A percentile compares a stretch with the other conserved stretches of the same genome.
These are phyloP conservation scores for Iodosphaeria phyllophila DNA, from an alignment of 2,329 filamentous ascomycete genomes.

Conservation along the genomic window DNA sequence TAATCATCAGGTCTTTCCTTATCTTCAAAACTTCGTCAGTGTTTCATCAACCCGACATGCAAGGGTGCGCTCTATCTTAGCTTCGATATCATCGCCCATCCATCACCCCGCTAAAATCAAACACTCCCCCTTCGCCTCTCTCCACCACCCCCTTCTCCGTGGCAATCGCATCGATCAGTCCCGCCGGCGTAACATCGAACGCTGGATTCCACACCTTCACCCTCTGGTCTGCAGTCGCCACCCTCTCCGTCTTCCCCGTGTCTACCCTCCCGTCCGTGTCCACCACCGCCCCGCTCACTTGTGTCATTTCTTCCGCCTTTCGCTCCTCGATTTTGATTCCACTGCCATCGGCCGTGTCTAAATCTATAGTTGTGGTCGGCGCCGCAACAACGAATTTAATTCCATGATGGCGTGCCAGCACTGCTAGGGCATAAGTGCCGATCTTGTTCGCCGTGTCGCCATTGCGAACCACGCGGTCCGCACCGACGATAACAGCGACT, in stretches of 20 bases:
- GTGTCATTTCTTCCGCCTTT: constrained; percentile 62
- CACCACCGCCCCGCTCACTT: constrained; percentile 61
- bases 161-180: constrained; percentile 81
- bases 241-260: constrained; percentile 41
- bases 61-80: not conserved
- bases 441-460: constrained; percentile 99
- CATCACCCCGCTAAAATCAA: constrained; percentile 41
- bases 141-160: constrained; percentile 81
- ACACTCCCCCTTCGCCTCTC: constrained; percentile 52
- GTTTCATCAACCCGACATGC: not conserved
- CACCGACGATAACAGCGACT: constrained; percentile 78
- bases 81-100: constrained; percentile 27
- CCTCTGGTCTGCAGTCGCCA: constrained; percentile 61
- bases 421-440: constrained; percentile 80
- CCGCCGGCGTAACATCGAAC: constrained; percentile 84
- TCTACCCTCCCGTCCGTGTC: constrained; percentile 44
- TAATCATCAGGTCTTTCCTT: not conserved
- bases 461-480: constrained; percentile 87
- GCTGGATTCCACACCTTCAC: constrained; percentile 92
- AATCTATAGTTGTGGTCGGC: constrained; percentile 83
- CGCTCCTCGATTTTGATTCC: constrained; percentile 87
- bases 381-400: constrained; percentile 92
- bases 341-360: constrained; percentile 56
- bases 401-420: constrained; percentile 74
- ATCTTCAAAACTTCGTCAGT: not conserved